phyloP scores from a whole-genome alignment of 352 stramenopile genomes.

The Aphanomyces astaci region DNA sequence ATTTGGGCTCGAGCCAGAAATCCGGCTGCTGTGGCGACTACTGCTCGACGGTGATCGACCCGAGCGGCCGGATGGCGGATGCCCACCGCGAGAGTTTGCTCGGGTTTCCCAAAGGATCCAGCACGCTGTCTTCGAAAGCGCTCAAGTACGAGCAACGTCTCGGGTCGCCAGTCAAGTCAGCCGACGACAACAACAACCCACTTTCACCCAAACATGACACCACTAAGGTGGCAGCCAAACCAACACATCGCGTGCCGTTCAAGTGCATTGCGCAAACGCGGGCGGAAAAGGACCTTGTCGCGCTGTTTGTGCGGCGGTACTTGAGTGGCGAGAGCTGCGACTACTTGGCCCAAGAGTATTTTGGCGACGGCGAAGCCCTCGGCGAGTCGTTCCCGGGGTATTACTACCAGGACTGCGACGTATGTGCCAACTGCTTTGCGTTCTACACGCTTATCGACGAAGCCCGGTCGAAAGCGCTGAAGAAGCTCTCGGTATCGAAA shows the following conservation, averaged over 20 bases:
- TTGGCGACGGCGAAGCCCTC: slow-evolving; percentile 58
- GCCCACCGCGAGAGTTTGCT: background rate
- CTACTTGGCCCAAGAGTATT: slow-evolving; percentile 60
- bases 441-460: slow-evolving; percentile 73
- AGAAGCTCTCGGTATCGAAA: slow-evolving; percentile 31
- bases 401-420: slow-evolving; percentile 74
- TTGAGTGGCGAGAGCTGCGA: slow-evolving; percentile 63
- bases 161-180: slow-evolving; percentile 12
- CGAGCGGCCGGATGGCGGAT: background rate
- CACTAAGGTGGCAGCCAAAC: background rate
- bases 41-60: slow-evolving; percentile 39
- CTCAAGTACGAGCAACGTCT: slow-evolving; percentile 1
- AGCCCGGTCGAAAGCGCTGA: slow-evolving; percentile 56
- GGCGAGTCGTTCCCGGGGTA: slow-evolving; percentile 69
- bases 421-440: slow-evolving; percentile 69
- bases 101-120: background rate
- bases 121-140: background rate
- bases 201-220: background rate
- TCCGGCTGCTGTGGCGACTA: slow-evolving; percentile 63
- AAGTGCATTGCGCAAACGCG: slow-evolving; percentile 72
- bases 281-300: slow-evolving; percentile 68
- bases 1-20: slow-evolving; percentile 68
- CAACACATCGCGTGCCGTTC: slow-evolving; percentile 53
- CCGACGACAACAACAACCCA: slow-evolving; percentile 22
- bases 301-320: slow-evolving; percentile 72